Evolutionary conservation across 2,329 filamentous ascomycete species (phyloP).

Genomic region (Ceratocystis diversiconidia): DNA sequence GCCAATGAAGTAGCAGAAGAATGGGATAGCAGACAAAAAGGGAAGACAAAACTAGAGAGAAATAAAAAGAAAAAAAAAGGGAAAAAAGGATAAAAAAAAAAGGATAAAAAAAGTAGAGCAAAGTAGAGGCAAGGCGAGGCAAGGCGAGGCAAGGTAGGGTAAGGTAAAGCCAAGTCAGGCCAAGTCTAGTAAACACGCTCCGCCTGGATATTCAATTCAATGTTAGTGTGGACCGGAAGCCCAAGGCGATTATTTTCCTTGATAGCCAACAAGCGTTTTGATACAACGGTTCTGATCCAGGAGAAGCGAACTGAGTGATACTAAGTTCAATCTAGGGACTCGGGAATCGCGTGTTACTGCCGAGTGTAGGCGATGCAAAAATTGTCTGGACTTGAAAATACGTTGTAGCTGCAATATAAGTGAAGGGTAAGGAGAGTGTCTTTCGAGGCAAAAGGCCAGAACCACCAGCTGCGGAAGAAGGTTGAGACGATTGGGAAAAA

Average conservation of each 20-base stretch:
- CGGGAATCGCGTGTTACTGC: slow-evolving; percentile 11
- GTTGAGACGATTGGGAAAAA: background rate
- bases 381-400: background rate
- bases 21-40: background rate
- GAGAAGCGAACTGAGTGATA: slow-evolving; percentile 15
- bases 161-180: too few species aligned
- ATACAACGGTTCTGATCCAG: slow-evolving; percentile 9
- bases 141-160: too few species aligned
- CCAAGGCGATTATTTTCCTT: slow-evolving; percentile 8
- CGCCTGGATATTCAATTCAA: slow-evolving; percentile 2
- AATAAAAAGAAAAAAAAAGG: background rate
- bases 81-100: background rate
- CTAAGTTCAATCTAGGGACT: slow-evolving; percentile 12
- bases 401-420: background rate
- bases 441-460: background rate
- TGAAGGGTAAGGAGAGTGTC: background rate
- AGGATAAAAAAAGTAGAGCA: background rate
- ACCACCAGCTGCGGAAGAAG: background rate
- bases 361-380: slow-evolving; percentile 9
- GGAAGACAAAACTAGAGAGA: background rate
- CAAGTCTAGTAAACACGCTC: background rate
- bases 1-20: background rate
- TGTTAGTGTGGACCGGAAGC: background rate
- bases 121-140: too few species aligned
- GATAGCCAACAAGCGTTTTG: slow-evolving; percentile 7